Evolutionary conservation across 208 protist species (phyloP), one percentile per base, ranked within the genome.

Genomic region (Trypanosoma theileri): DNA sequence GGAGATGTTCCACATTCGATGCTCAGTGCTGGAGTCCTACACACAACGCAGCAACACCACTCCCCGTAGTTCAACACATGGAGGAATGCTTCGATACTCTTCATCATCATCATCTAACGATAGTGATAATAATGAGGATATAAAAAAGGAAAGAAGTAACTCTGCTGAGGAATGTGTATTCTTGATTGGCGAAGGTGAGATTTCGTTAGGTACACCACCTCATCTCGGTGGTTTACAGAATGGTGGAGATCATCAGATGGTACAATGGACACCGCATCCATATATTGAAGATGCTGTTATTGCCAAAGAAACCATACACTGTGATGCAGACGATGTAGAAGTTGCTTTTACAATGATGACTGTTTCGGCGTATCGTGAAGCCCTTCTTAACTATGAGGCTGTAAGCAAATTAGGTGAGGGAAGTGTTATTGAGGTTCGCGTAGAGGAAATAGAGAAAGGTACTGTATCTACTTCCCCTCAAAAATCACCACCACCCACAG

Each of bases 301-400:
- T 16, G 45, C 55, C 1, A 35, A 62, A 7, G 31, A 24, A 17
- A 62, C 46, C 0, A 24, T 70, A 16, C 41, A 61, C 1, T 70
- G 52, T 31, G 55, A 42, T 56, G 22, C 13, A 19, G 45, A 62
- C 21, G 42, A 70, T 14, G 31, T 70, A 31, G 56, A 62, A 26
- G 9, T 70, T 13, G 53, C 41, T 31, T 70, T 70, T 44, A 60
- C 22, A 41, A 35, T 58, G 6, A 60, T 70, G 53, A 26, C 65
- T 4, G 6, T 70, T 0, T 55, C 55, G 19, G 56, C 56, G 24
- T 70, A 70, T 41, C 65, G 65, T 45, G 65, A 60, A 14, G 40
- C 55, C 1, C 7, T 55, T 42, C 55, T 55, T 17, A 62, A 60
- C 19, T 55, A 56, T 26, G 46, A 62, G 28, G 65, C 45, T 17